phyloP scores from a whole-genome alignment of 768 basidiomycete genomes.

The Megacollybia marginata region DNA sequence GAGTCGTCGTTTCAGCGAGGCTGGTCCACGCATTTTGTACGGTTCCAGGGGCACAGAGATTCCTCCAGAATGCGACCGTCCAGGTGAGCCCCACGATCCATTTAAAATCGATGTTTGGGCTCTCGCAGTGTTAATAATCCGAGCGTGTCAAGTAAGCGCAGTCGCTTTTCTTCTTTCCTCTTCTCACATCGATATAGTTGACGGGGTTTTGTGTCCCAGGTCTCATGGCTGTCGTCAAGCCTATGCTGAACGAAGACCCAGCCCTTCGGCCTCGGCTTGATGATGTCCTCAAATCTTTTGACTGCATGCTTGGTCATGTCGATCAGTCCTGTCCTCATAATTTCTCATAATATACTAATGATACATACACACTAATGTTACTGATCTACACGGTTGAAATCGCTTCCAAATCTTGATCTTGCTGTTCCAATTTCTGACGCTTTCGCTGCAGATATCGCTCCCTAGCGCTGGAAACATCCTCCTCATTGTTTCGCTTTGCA shows the following conservation, averaged over 20 bases:
- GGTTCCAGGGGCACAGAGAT: constrained; percentile 54
- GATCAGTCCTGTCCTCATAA: background rate
- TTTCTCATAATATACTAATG: background rate
- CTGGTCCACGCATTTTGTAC: constrained; percentile 28
- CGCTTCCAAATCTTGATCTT: constrained; percentile 5
- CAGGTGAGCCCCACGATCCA: constrained; percentile 39
- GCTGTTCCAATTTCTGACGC: constrained; percentile 59
- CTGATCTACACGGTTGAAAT: too few relatives aligned
- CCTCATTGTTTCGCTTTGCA: constrained; percentile 68
- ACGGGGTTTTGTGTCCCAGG: constrained; percentile 53
- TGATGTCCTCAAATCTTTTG: constrained; percentile 43
- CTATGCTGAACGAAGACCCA: constrained; percentile 53
- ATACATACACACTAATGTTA: too few relatives aligned
- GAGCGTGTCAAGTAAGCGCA: constrained; percentile 52
- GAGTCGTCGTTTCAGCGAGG: constrained; percentile 45
- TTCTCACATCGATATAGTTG: constrained; percentile 29
- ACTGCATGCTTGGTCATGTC: constrained; percentile 27
- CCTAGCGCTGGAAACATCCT: constrained; percentile 65
- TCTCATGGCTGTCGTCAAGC: constrained; percentile 44
- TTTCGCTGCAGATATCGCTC: constrained; percentile 77
- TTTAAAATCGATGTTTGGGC: constrained; percentile 76
- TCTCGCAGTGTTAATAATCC: constrained; percentile 54
- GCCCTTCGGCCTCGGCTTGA: constrained; percentile 43
- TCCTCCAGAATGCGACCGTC: constrained; percentile 61
- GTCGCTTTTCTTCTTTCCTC: background rate